Evolutionary conservation across 805 yeast genomes (phyloP).

Genomic region (Sugiyamaella americana): DNA sequence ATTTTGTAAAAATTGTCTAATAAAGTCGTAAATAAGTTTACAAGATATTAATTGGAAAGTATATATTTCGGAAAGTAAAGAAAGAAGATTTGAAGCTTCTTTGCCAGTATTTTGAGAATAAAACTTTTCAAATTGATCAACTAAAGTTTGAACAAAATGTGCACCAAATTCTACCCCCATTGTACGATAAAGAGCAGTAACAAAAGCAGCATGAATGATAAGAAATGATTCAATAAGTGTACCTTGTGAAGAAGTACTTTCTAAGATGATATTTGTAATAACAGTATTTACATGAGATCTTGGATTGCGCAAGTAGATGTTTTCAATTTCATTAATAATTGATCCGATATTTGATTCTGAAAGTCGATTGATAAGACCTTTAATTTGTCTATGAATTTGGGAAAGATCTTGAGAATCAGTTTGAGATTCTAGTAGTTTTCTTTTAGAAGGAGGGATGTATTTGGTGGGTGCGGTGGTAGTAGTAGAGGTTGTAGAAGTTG

Average conservation of each 20-base stretch:
- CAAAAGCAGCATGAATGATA: constrained; percentile 69
- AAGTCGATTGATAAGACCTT: constrained; percentile 80
- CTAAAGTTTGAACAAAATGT: constrained; percentile 64
- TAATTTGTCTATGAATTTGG: constrained; percentile 56
- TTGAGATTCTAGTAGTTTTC: constrained; percentile 40
- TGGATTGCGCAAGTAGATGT: constrained; percentile 58
- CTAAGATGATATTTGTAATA: constrained; percentile 56
- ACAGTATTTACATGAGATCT: constrained; percentile 74
- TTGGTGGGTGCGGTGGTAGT: too few species aligned
- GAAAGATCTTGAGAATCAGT: constrained; percentile 43
- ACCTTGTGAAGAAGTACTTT: constrained; percentile 57
- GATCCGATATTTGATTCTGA: constrained; percentile 77
- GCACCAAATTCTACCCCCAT: constrained; percentile 91
- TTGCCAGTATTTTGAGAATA: constrained; percentile 27
- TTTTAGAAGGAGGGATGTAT: constrained; percentile 84
- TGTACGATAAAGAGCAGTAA: constrained; percentile 69
- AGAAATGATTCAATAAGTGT: constrained; percentile 73
- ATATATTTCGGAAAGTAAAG: constrained; percentile 70
- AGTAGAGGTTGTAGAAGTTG: constrained; percentile 15
- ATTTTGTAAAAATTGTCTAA: constrained; percentile 44
- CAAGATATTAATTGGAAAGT: constrained; percentile 72
- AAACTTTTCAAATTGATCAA: constrained; percentile 55
- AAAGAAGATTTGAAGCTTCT: constrained; percentile 60
- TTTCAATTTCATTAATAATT: constrained; percentile 63
- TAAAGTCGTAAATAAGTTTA: constrained; percentile 68